These are phyloP conservation scores for Aspergillus avenaceus DNA, from an alignment of 495 filamentous ascomycete genomes.

Conservation along the genomic window DNA sequence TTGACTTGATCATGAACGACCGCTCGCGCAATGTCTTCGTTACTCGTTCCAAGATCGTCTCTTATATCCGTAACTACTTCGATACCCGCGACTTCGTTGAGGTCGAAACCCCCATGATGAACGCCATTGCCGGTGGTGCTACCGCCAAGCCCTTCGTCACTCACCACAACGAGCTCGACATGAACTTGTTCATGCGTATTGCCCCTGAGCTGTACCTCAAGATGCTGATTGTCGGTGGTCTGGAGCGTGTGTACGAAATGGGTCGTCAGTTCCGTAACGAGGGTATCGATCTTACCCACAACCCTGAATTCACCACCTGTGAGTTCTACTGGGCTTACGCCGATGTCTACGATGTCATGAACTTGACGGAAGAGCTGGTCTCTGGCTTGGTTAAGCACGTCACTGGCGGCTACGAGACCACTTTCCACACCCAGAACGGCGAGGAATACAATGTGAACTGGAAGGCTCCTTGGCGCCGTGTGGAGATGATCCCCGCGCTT, in stretches of 20 bases:
- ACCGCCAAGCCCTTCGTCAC: conserved; percentile 95
- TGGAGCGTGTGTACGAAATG: conserved; percentile 90
- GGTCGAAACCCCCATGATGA: conserved; percentile 98
- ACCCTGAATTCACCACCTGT: conserved; percentile 96
- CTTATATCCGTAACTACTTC: conserved; percentile 81
- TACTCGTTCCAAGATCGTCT: conserved; percentile 78
- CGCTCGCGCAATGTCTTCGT: conserved; percentile 72
- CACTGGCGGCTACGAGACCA: conserved; percentile 79
- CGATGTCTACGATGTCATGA: conserved; percentile 90
- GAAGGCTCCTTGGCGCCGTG: conserved; percentile 86
- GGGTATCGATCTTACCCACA: conserved; percentile 94
- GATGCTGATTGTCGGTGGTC: conserved; percentile 88
- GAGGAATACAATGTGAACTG: conserved; percentile 90
- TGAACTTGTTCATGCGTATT: conserved; percentile 91
- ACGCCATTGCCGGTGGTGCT: conserved; percentile 89
- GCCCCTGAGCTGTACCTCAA: conserved; percentile 96
- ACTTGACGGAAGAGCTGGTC: conserved; percentile 89
- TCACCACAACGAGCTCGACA: conserved; percentile 89
- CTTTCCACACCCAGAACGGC: conserved; percentile 74
- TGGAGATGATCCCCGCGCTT: conserved; percentile 95
- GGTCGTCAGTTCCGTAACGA: conserved; percentile 93
- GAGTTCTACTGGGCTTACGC: conserved; percentile 98
- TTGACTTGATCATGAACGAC: conserved; percentile 96
- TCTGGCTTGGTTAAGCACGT: conserved; percentile 87
- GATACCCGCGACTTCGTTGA: conserved; percentile 82